Evolutionary conservation across 2,329 filamentous ascomycete genomes (phyloP), one percentile per base, ranked within the genome.

Genomic region (Cladosporium colombiae): DNA sequence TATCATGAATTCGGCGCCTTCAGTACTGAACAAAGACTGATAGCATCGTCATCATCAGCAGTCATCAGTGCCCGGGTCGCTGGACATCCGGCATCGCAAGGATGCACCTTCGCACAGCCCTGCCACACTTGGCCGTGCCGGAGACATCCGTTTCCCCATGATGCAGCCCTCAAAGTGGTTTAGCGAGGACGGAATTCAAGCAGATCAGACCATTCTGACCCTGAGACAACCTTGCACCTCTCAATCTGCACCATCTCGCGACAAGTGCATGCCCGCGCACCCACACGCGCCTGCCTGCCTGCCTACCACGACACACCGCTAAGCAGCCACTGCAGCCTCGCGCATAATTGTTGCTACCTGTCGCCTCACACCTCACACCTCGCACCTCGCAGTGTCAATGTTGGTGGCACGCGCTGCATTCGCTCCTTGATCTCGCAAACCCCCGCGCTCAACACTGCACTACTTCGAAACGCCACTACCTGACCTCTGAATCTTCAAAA

Each of bases 341-440:
- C 29, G 52, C 25, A 55, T 55, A 18, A 31, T 50, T 11, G 16
- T 60, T 50, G 57, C 37, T 60, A 27, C 57, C 57, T 49, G 57
- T 27, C 25, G 40, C 18, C n/a, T n/a, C n/a, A n/a, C n/a, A n/a
- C n/a, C 31, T 55, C 52, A 18, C 18, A n/a, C 27, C 31, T 14
- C 31, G 6, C 52, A 21, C 52, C 5, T 11, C 18, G 3, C 29
- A 2, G 14, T 33, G 52, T 31, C 58, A 59, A 59, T 27, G 27
- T 37, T 62, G 49, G 49, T 63, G 49, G 10, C 61, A 59, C 56
- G 56, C 56, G 35, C 37, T 59, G 56, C 33, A 59, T 44, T 31
- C 56, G 35, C 56, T 46, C 37, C 56, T 46, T 59, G 25, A 59
- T 29, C 37, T 21, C 56, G 21, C 37, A 35, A 14, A 8, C 21